Evolutionary conservation across 2,329 filamentous ascomycete genomes (phyloP), one percentile per base, ranked within the genome.

Genomic region (Paraconiothyrium brasiliense): DNA sequence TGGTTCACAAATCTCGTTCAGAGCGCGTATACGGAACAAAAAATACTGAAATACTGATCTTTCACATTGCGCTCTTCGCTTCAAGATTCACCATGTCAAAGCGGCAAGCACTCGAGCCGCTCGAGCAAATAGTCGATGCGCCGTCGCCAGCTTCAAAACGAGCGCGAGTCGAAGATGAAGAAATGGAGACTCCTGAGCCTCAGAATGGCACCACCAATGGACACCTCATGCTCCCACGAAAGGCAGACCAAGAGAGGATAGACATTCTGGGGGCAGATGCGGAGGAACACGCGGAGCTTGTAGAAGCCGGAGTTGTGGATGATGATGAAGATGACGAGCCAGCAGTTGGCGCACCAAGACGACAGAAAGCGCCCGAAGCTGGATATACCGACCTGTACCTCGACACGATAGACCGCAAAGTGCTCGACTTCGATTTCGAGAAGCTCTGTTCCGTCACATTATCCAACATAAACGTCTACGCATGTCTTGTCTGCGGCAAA

Each of bases 391-490:
- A 99, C 78, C 89, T 99, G 32, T 99, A 99, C 78, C 91, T 99
- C 70, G 95, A 99, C 83, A 98, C 95, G 13, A 96, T 99, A 80
- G 89, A 97, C 79, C 92, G 95, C 73, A 89, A 90, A 74, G 90
- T 97, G 50, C 89, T 98, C 59, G 95, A 99, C 80, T 98, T 98
- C 77, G 95, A 99, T 80, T 99, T 99, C 77, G 95, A 99, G 78
- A 99, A 99, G 84, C 88, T 97, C 13, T 99, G 95, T 82, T 98
- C 94, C 27, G 86, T 99, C 68, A 97, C 93, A 37, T 86, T 99
- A 8, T 97, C 94, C 52, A 98, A 98, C 78, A 97, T 98, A 82
- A 99, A 99, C 76, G 94, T 99, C 48, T 99, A 99, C 78, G 95
- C 95, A 10, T 99, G 95, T 74, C 87, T 99, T 11, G 92, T 98